Evolutionary conservation across 768 basidiomycete species (phyloP), one percentile per base, ranked within the genome.

Genomic region (Mycena crocata): DNA sequence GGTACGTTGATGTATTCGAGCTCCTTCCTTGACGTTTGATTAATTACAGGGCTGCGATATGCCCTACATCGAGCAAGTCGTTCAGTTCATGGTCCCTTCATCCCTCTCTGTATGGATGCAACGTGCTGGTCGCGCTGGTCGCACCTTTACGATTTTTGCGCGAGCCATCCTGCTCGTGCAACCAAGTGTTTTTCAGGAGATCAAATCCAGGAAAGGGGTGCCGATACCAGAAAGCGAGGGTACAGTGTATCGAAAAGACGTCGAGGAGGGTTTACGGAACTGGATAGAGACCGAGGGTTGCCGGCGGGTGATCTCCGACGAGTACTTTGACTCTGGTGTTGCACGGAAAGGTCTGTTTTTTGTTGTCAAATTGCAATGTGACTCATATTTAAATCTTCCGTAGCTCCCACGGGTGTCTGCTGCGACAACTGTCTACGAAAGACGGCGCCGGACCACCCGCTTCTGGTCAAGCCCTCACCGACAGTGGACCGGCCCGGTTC

Each of bases 291-390:
- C 70, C 0, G 44, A 50, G 5, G 63, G 52, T 1, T 80, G 78
- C 54, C 69, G 73, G 3, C 65, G 74, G 0, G 68, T 72, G 17
- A 61, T 74, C 2, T 39, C 66, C 5, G 73, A 78, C 57, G 50
- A 64, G 56, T 77, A 77, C 57, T 80, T 74, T 46, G 46, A 72
- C 37, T 74, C 70, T 59, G 76, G 64, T 40, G 21, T 34, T 14
- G 15, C 35, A 19, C 48, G 56, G 9, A 31, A 52, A 32, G 9
- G 44, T 54, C 30, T 39, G 39, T 44, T 67, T 15, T 34, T 35
- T 35, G n/a, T n/a, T 44, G 19, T 40, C n/a, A 23, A 31, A 21
- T 6, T n/a, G n/a, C n/a, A n/a, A n/a, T n/a, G n/a, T n/a, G n/a
- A 26, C 5, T 26, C 4, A 42, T 52, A 44, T 35, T 54, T 35